Evolutionary conservation across 352 stramenopile genomes (phyloP).

Genomic region (Phytophthora ohioensis): DNA sequence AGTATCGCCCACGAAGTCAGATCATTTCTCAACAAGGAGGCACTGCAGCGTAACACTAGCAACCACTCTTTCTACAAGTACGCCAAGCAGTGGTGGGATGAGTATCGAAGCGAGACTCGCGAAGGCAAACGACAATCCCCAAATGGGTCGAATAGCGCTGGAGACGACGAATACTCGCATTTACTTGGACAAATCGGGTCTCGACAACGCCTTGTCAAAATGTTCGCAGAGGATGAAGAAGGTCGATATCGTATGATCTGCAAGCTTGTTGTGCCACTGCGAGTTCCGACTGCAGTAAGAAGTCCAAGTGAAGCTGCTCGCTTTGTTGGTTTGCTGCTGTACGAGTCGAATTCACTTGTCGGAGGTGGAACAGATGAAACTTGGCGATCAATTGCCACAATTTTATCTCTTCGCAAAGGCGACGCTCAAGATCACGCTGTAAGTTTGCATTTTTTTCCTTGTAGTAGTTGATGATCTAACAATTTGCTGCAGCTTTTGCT

Average conservation of each 20-base stretch:
- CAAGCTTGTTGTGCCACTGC: constrained; percentile 81
- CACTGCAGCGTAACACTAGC: constrained; percentile 58
- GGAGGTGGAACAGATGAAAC: constrained; percentile 69
- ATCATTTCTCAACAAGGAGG: constrained; percentile 64
- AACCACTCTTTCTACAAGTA: constrained; percentile 83
- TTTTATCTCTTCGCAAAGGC: constrained; percentile 79
- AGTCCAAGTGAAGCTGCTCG: constrained; percentile 85
- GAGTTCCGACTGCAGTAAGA: constrained; percentile 53
- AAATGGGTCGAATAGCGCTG: neutral
- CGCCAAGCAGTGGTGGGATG: constrained; percentile 87
- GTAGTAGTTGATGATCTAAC: neutral
- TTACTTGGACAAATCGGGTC: constrained; percentile 19
- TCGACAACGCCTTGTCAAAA: constrained; percentile 67
- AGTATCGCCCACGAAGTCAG: constrained; percentile 54
- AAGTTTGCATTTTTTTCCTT: neutral
- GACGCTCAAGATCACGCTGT: constrained; percentile 89
- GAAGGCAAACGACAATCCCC: constrained; percentile 16
- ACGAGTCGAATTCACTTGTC: constrained; percentile 59
- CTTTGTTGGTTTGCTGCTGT: constrained; percentile 86
- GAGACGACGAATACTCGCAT: constrained; percentile 34
- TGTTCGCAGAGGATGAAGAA: constrained; percentile 91
- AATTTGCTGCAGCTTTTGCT: constrained; percentile 67
- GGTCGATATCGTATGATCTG: constrained; percentile 87
- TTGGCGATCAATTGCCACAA: constrained; percentile 79
- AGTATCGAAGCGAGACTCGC: constrained; percentile 60